Evolutionary conservation across 192 early-diverging fungal species (phyloP).

Genomic region (Gigaspora rosea): DNA sequence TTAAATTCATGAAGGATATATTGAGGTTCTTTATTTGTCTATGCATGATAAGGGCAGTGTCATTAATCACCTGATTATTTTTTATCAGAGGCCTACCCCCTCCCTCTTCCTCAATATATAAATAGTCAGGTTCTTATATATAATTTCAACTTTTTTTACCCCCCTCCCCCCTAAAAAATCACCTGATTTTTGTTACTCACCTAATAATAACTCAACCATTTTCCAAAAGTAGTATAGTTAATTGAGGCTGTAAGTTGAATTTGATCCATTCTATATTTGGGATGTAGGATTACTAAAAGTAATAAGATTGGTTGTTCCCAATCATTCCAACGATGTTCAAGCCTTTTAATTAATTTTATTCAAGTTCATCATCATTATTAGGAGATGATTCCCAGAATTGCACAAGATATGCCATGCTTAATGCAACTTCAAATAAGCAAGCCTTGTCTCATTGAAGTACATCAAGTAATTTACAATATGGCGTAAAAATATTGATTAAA

Average conservation of each 20-base stretch:
- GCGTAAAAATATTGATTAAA: not conserved
- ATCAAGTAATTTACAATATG: constrained; percentile 13
- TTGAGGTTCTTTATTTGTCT: not conserved
- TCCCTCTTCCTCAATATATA: no score
- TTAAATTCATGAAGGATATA: constrained; percentile 2
- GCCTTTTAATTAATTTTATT: not conserved
- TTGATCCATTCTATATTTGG: constrained; percentile 6
- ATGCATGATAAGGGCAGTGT: no score
- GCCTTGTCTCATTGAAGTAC: constrained; percentile 11
- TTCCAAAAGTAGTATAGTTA: constrained; percentile 1
- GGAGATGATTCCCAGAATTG: constrained; percentile 9
- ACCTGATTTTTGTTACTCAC: no score
- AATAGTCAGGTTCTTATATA: no score
- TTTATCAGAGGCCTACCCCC: no score
- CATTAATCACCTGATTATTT: no score
- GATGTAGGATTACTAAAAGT: not conserved
- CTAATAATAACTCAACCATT: constrained; percentile 17
- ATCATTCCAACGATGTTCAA: not conserved
- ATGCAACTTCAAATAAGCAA: constrained; percentile 9
- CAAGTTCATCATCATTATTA: no score
- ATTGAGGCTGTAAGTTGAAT: not conserved
- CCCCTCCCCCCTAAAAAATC: no score
- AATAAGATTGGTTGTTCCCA: constrained; percentile 14
- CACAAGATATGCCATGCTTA: not conserved
- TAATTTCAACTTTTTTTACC: no score